Base-by-base conservation (phyloP, 2,329 filamentous ascomycete species). In the Pseudopyricularia javanii region DNA sequence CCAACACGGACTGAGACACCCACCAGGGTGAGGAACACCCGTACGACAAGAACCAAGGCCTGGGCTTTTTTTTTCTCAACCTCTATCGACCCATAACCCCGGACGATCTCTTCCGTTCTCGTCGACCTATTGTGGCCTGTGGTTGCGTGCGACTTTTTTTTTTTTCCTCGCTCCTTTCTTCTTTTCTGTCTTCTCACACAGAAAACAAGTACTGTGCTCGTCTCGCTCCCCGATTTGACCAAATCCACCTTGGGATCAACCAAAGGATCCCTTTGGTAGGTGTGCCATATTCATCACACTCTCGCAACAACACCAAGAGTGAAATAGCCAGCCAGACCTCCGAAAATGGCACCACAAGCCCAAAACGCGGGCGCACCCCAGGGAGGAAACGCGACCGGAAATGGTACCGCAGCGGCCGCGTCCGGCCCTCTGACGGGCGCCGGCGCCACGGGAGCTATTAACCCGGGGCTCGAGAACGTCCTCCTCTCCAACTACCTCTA, bases 401-500 rank as follows among this genome's bases (percentile, higher is more conserved):
- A 32, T 6, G 48, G 17, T 22, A 37, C 32, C n/a, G 28, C 54
- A 30, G 57, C 48, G 49, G 54, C 56, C 14, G 55, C 55, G 3
- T n/a, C 47, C 20, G 53, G 53, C 45, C 24, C 30, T 24, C 53
- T 54, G 1, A 55, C 24, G 9, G 53, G 49, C 56, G 53, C 63
- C 56, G 47, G 59, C 30, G 30, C 34, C 30, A 22, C 30, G 9
- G 43, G 37, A 59, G 52, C 65, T 59, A 60, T 67, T 60, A 64
- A 70, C 59, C 54, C 67, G 1, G 66, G 55, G 2, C 60, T 65
- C 54, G 67, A 72, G 55, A 80, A 85, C 59, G 68, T 76, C 58
- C 69, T 75, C 45, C 72, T 87, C 40, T 74, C 76, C 35, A 70
- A 78, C 54, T 83, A 84, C 63, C 73, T 84, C 45, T 70, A 85